Base-by-base conservation (phyloP, 352 stramenopile species). In the Blastocystis sp. region DNA sequence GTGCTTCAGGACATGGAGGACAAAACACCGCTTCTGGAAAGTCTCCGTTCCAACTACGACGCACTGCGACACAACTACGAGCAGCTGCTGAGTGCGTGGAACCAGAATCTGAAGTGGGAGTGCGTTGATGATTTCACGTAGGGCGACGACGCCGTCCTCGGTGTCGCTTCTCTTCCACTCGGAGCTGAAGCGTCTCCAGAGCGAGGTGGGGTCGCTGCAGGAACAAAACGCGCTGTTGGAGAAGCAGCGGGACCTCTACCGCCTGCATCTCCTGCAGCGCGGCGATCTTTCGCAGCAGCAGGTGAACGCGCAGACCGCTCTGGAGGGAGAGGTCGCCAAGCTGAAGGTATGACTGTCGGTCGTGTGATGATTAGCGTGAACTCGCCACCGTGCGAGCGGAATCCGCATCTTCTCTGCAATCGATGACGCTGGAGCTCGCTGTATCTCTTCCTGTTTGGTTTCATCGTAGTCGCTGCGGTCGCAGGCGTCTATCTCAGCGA, bases 1-100 rank as follows among this genome's bases (percentile, higher is more conserved):
- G 34, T 78, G 0, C 67, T 78, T n/a, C 67, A 59, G 24, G 67
- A 78, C 11, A 16, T 78, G 24, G 67, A 78, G 34, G 67, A 78
- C n/a, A 56, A 57, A 61, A 78, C 67, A 40, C 67, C 67, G 18
- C 16, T 78, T 21, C 16, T 78, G 42, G 1, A 9, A 40, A 40
- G 2, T 0, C 16, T 34, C 21, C 24, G 57, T 8, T 3, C 18
- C 1, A 24, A 42, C 21, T 78, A 56, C 38, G 67, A 78, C 4
- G 24, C 40, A 34, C 21, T 78, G 67, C 24, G 36, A 36, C 34
- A 61, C 0, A 51, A 78, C 14, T 78, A 78, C 38, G 34, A 78
- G 7, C 21, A 6, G 32, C 18, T 78, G 21, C 27, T 78, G 21
- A 9, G 14, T n/a, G 34, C 21, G 29, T 78, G 67, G 67, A 78